Base-by-base conservation (phyloP, 1,284 basidiomycete genomes). In the Pholiota adiposa region DNA sequence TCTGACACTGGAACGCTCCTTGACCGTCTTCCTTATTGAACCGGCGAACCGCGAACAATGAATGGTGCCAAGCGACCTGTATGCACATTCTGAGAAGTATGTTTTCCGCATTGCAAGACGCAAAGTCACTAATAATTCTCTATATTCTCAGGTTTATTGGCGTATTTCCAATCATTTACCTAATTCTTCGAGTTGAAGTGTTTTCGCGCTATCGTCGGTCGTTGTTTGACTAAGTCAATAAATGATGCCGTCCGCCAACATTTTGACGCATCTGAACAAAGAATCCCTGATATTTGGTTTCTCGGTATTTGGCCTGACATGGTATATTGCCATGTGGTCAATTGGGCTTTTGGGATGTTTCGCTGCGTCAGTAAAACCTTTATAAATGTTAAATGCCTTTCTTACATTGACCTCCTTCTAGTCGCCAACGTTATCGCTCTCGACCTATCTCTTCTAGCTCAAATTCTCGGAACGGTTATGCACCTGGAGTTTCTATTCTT, bases 401-500 rank as follows among this genome's bases (percentile, higher is more conserved):
- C 19, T 53, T 29, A 36, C 40, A 59, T 46, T 56, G 19, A 63
- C 29, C 4, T n/a, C 33, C 54, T 5, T 53, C 48, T 70, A 95
- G 93, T 21, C 88, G 90, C 11, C 85, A 80, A 67, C 83, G 90
- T 29, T 94, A 94, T 70, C 81, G 86, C 44, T 73, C 82, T 40
- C 84, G 86, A 12, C 87, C 86, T 19, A 81, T 85, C 14, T 89
- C 90, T 0, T 87, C 88, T 16, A 76, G 89, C 44, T 75, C 85
- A 12, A 78, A 83, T n/a, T 75, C 82, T 9, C 72, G 82, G 11
- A 63, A 79, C 3, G 70, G 75, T n/a, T 74, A 80, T 23, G 85
- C 85, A 1, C 94, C 94, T 3, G 94, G 94, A 19, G 96, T 98
- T 23, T 93, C 94, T 4, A 92, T 98, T 67, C 81, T 98, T 57